Base-by-base conservation (phyloP, 352 stramenopile genomes). In the Phytophthora macrochlamydospora region DNA sequence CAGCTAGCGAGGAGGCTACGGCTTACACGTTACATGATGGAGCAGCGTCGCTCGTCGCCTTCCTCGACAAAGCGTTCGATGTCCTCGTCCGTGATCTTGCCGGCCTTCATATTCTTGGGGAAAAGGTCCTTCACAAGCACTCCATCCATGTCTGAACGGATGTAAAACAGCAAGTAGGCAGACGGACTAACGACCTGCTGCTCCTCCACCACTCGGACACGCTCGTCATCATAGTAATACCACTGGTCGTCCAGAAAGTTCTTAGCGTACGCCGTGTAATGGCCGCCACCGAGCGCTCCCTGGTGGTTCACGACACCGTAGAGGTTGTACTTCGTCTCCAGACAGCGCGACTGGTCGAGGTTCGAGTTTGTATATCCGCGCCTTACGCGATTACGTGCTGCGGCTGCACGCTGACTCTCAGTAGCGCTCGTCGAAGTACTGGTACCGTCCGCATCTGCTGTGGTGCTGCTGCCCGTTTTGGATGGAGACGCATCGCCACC, bases 91-190 rank as follows among this genome's bases (percentile, higher is more conserved):
- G 89, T 96, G 67, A 96, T 95, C 59, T 88, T 88, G 50, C 85
- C 86, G 49, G 79, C 75, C 51, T 92, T 91, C 66, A 89, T 92
- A 67, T 94, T 96, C 40, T 84, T 84, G 14, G 88, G 88, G 59
- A 92, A 97, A 51, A 97, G 62, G 50, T 93, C 88, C 61, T 93
- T 91, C 9, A 96, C 86, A 9, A 89, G 64, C 31, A 88, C 75
- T 51, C 75, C 76, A 57, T 94, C 85, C 79, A 97, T 94, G 67
- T 97, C 91, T 5, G 90, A 94, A 37, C 90, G 84, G 38, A 97
- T 63, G 67, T 97, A 98, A 63, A 98, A 98, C 7, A 98, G 80
- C 64, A 98, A 75, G 73, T 98, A 98, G 28, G 92, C 90, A 1
- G 89, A 92, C 32, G 87, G 75, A 18, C 75, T 95, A 24, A 96